Evolutionary conservation across 2,329 filamentous ascomycete species (phyloP), one percentile per base, ranked within the genome.

Genomic region (Aspergillus sergii): DNA sequence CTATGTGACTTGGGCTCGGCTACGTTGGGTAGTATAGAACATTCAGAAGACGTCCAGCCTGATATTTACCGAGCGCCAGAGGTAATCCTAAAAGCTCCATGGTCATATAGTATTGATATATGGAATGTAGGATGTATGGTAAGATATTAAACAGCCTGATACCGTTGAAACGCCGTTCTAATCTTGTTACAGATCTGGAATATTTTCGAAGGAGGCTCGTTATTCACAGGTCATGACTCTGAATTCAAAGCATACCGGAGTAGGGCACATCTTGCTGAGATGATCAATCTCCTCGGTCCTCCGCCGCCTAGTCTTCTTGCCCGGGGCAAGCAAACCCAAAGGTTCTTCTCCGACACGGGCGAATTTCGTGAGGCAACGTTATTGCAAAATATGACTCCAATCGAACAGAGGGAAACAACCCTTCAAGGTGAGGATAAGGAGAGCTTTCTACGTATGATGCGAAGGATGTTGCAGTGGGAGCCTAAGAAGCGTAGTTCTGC

Each of bases 41-140:
- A 81, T 58, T 41, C 16, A 1, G 69, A 67, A 67, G 58, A 63
- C 34, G 65, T 76, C 46, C 72, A 77, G 56, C 76, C 76, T 26
- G 58, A 75, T 63, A 73, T 76, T 26, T 78, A 78, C 59, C 72
- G 74, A 58, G 73, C 76, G 21, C 76, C 76, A 9, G 76, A 86
- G 63, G 82, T 85, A 10, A 83, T 85, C 6, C 61, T 86, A 0
- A 67, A 76, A 68, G 73, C 68, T 3, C 76, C 78, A 1, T 86
- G 83, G 84, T 73, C 73, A 0, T 82, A 80, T 58, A 73, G 76
- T 21, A 74, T 83, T 16, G 83, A 86, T 71, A 81, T 86, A 58
- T 87, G 84, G 84, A 84, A 83, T 61, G 75, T 78, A 4, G 83
- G 82, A 10, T 82, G 79, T 60, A 79, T 85, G 83, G 82, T 84